These are phyloP conservation scores for Pseudonitzschia multiseries DNA, from an alignment of 108 stramenopile genomes.

Conservation along the genomic window DNA sequence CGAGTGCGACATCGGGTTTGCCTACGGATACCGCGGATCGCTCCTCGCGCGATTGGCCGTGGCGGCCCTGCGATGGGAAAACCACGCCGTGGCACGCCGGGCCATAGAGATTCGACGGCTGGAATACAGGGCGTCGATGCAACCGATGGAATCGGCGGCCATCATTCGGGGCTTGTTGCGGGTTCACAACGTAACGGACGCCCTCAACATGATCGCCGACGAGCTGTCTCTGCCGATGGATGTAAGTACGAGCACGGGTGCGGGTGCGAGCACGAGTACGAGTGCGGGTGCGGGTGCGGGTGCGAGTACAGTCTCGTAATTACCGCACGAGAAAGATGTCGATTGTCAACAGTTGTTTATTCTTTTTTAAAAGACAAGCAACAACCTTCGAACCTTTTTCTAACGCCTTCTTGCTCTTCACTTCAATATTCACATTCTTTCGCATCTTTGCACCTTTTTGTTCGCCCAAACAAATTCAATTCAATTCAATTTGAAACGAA, in stretches of 20 bases:
- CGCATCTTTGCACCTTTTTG: too few relatives aligned
- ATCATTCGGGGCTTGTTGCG: conserved; percentile 73
- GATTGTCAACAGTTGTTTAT: too few relatives aligned
- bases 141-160: conserved; percentile 77
- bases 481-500: too few relatives aligned
- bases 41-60: conserved; percentile 80
- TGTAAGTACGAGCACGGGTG: too few relatives aligned
- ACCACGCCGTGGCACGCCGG: conserved; percentile 57
- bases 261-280: too few relatives aligned
- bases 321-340: too few relatives aligned
- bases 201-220: conserved; percentile 67
- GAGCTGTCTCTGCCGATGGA: conserved; percentile 69
- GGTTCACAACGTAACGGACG: conserved; percentile 65
- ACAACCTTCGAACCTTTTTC: too few relatives aligned
- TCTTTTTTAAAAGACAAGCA: too few relatives aligned
- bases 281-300: conserved; percentile 2
- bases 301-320: conserved; percentile 3
- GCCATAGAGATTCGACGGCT: conserved; percentile 63
- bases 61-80: conserved; percentile 69
- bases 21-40: conserved; percentile 77
- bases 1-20: conserved; percentile 54
- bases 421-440: too few relatives aligned
- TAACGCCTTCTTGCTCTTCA: too few relatives aligned
- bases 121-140: conserved; percentile 57
- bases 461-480: too few relatives aligned